These are phyloP conservation scores for Nothophaeocryptopus gaeumannii DNA, from an alignment of 2,329 filamentous ascomycete species.

Conservation along the genomic window DNA sequence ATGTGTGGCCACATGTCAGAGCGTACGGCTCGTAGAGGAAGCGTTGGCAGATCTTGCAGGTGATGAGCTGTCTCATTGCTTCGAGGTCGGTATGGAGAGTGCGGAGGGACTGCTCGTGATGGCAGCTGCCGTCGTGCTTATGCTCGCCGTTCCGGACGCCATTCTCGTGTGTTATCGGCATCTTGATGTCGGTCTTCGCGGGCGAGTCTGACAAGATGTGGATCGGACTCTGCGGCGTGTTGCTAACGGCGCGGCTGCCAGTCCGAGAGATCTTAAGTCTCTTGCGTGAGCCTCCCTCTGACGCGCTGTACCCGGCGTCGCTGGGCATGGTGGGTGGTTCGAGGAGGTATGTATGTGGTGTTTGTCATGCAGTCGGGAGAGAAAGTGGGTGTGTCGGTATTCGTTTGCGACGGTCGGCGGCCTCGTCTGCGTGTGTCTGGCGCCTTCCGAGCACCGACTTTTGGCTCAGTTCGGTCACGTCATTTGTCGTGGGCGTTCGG, in stretches of 20 bases:
- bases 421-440: no score
- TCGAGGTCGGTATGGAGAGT: conserved; percentile 52
- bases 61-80: conserved; percentile 58
- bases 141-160: not conserved
- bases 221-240: conserved; percentile 11
- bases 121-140: conserved; percentile 13
- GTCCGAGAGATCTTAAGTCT: conserved; percentile 24
- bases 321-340: conserved; percentile 4
- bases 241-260: conserved; percentile 14
- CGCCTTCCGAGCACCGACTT: no score
- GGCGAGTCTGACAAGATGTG: conserved; percentile 8
- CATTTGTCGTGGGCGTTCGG: no score
- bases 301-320: conserved; percentile 15
- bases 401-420: no score
- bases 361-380: no score
- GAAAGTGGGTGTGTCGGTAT: no score
- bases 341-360: no score
- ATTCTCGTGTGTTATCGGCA: conserved; percentile 2
- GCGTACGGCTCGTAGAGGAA: conserved; percentile 69
- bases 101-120: conserved; percentile 28
- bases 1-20: conserved; percentile 66
- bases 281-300: conserved; percentile 25
- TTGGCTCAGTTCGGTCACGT: no score
- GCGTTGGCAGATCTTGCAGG: conserved; percentile 67
- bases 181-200: conserved; percentile 6